Evolutionary conservation across 139 green algal genomes (phyloP).

Genomic region (Volvox africanus): DNA sequence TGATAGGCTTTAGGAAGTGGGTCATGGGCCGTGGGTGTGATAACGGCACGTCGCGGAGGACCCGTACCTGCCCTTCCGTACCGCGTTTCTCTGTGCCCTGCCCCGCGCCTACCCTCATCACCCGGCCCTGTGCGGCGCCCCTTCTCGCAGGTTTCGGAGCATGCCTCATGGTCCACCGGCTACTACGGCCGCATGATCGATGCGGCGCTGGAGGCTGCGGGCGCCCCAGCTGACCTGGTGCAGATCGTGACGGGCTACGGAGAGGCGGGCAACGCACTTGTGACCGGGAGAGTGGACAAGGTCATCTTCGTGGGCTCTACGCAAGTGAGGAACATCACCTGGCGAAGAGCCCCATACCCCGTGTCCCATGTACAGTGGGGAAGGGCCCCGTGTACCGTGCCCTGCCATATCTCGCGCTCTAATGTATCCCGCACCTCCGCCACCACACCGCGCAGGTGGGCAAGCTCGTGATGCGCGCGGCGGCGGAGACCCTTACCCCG

Average conservation of each 20-base stretch:
- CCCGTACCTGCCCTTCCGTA: too few species aligned
- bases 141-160: constrained; percentile 80
- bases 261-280: constrained; percentile 91
- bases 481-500: constrained; percentile 87
- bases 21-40: too few species aligned
- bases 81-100: background rate
- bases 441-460: constrained; percentile 49
- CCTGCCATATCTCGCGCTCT: background rate
- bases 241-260: constrained; percentile 94
- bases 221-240: constrained; percentile 91
- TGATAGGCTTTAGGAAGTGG: too few species aligned
- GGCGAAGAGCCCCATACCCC: too few species aligned
- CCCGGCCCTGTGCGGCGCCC: background rate
- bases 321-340: constrained; percentile 53
- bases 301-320: constrained; percentile 95
- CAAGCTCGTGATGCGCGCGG: constrained; percentile 84
- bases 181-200: constrained; percentile 90
- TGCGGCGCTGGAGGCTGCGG: constrained; percentile 85
- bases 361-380: background rate
- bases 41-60: too few species aligned
- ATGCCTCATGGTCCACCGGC: constrained; percentile 88
- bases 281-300: constrained; percentile 89
- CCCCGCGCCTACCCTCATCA: background rate
- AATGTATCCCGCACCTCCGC: background rate
- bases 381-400: background rate